phyloP scores from a whole-genome alignment of 2,329 filamentous ascomycete species.

The Pseudogymnoascus sp. region DNA sequence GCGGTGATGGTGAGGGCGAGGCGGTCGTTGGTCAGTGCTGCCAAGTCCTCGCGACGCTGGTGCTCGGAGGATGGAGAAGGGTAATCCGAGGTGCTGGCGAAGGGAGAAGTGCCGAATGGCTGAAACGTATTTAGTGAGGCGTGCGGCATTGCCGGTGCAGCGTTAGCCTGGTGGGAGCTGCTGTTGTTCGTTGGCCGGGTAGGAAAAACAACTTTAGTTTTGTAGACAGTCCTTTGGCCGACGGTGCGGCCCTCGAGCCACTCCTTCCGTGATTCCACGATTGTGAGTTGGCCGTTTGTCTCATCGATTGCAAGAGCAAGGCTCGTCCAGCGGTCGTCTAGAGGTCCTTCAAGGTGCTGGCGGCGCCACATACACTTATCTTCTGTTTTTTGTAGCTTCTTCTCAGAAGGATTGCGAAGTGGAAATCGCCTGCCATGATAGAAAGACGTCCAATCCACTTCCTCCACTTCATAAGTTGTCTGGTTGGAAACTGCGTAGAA shows the following conservation, averaged over 20 bases:
- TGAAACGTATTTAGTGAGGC: not conserved
- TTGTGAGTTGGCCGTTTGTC: conserved; percentile 45
- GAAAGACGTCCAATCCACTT: conserved; percentile 58
- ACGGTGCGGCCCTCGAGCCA: conserved; percentile 50
- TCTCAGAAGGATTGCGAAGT: conserved; percentile 37
- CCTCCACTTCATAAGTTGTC: conserved; percentile 51
- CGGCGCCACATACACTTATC: conserved; percentile 52
- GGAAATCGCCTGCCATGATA: conserved; percentile 60
- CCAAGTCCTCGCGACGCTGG: conserved; percentile 2
- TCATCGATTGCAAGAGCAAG: conserved; percentile 55
- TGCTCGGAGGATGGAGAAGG: not conserved
- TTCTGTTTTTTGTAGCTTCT: conserved; percentile 34
- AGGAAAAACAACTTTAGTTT: conserved; percentile 41
- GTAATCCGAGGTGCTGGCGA: not conserved
- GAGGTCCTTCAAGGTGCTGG: conserved; percentile 58
- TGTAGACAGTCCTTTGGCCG: conserved; percentile 59
- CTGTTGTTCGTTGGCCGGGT: not conserved
- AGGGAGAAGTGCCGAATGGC: not conserved
- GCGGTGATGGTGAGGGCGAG: conserved; percentile 18
- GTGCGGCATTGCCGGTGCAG: not conserved
- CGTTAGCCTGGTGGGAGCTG: not conserved
- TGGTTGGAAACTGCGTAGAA: conserved; percentile 66
- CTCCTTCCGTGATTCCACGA: conserved; percentile 62
- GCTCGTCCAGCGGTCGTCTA: conserved; percentile 67
- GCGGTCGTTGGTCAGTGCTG: conserved; percentile 19